These are phyloP conservation scores for Breynia disticha DNA, from an alignment of 441 rosid species.

Conservation along the genomic window DNA sequence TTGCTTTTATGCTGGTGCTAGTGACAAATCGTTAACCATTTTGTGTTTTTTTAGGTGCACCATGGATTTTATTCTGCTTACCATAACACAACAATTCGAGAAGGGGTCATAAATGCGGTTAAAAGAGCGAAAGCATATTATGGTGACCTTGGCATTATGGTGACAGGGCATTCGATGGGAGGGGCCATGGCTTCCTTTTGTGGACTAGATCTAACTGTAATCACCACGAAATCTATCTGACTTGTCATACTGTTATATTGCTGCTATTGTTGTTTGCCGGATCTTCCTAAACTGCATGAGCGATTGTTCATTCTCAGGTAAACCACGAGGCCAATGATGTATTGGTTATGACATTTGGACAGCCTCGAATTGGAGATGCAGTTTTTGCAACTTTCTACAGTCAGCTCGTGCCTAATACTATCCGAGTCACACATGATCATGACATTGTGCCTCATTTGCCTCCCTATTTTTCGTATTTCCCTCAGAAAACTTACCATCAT, in stretches of 20 bases:
- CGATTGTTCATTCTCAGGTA: slow-evolving; percentile 41
- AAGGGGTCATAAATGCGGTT: slow-evolving; percentile 56
- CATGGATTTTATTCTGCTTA: slow-evolving; percentile 85
- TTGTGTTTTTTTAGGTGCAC: slow-evolving; percentile 53
- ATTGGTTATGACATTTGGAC: slow-evolving; percentile 89
- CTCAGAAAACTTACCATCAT: slow-evolving; percentile 91
- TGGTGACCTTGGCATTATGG: slow-evolving; percentile 59
- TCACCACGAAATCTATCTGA: neutral
- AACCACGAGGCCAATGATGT: slow-evolving; percentile 55
- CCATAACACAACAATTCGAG: slow-evolving; percentile 76
- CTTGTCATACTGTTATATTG: neutral
- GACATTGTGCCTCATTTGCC: slow-evolving; percentile 97
- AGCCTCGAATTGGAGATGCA: slow-evolving; percentile 93
- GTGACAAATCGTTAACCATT: neutral
- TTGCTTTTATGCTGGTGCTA: slow-evolving; percentile 1
- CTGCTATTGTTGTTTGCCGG: neutral
- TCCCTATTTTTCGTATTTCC: slow-evolving; percentile 67
- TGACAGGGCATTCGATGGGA: slow-evolving; percentile 98
- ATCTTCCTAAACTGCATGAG: neutral
- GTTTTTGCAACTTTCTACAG: slow-evolving; percentile 68
- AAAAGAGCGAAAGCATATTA: slow-evolving; percentile 41
- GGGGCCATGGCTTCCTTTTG: slow-evolving; percentile 95
- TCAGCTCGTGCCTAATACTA: slow-evolving; percentile 57
- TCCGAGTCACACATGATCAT: slow-evolving; percentile 61
- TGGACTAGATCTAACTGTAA: slow-evolving; percentile 76